Conservation (phyloP, 1,284 basidiomycete species). For the Sanghuangporus baumii region DNA sequence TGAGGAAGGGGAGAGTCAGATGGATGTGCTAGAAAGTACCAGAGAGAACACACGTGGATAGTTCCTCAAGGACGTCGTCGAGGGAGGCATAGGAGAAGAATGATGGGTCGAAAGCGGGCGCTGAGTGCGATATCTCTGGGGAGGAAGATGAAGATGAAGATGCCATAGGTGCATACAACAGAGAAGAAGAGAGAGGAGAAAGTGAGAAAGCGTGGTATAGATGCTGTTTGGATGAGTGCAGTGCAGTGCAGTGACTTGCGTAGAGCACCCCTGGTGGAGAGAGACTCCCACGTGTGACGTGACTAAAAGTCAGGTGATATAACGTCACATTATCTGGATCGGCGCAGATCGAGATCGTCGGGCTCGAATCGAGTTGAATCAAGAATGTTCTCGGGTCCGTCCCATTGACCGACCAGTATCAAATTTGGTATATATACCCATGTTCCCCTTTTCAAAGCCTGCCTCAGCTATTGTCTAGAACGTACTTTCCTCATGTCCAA, state of each 20-base stretch:
- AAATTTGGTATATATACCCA: not conserved
- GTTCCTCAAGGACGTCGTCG: slow-evolving; percentile 83
- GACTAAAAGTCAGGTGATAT: not conserved
- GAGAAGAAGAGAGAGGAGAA: slow-evolving; percentile 4
- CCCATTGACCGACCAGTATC: not conserved
- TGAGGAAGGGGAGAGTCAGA: slow-evolving; percentile 15
- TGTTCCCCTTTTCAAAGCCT: not conserved
- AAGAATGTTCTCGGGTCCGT: not conserved
- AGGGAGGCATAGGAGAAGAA: slow-evolving; percentile 57
- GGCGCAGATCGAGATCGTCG: not conserved
- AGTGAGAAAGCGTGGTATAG: not conserved
- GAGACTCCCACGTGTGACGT: not conserved
- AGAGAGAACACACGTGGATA: slow-evolving; percentile 59
- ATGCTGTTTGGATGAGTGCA: not conserved
- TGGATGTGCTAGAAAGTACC: slow-evolving; percentile 14
- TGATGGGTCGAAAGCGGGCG: slow-evolving; percentile 42
- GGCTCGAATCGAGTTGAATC: not conserved
- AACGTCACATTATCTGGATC: not conserved
- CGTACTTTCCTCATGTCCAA: slow-evolving; percentile 29
- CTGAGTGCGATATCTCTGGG: slow-evolving; percentile 57
- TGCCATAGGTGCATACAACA: slow-evolving; percentile 33
- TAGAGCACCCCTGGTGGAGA: no score
- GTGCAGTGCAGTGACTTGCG: not conserved
- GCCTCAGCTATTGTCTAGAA: not conserved
- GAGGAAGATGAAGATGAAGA: slow-evolving; percentile 61